Base-by-base conservation (phyloP, 2,329 filamentous ascomycete genomes). In the Sporothrix sp. region DNA sequence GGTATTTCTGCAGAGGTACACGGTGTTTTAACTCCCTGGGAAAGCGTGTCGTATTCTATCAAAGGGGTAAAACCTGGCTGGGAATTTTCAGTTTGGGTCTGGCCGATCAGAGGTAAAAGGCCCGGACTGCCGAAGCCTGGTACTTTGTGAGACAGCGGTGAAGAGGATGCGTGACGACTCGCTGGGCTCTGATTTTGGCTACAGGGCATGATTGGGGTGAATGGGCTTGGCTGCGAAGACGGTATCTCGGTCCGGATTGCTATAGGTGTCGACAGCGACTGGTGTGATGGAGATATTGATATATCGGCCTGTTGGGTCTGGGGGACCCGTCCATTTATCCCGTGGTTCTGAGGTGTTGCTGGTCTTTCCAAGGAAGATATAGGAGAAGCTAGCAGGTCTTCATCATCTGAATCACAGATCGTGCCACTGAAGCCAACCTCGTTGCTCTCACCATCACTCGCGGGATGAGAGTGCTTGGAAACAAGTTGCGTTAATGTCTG, bases 151-250 rank as follows among this genome's bases (percentile, higher is more conserved):
- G 48, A 35, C 6, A 52, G 21, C 3, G 55, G 53, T n/a, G n/a
- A n/a, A 3, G 55, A 55, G 4, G 47, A 39, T 1, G 25, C 46
- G 7, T 36, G 16, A 7, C 20, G 28, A 9, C 28, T 39, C 4
- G 36, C 11, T 2, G 46, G 47, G 35, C 51, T 62, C 32, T 64
- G 68, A 52, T 72, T 71, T 7, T 68, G 60, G 1, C 61, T 63
- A 5, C 72, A 55, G 60, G 69, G 67, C 1, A 72, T 54, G 60
- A 69, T 65, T 0, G 68, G 63, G 2, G 68, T 69, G 16, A 66
- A 65, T 0, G 70, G 69, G 7, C 70, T 70, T 3, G 66, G 65
- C 54, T 68, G 66, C 0, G 73, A 74, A 1, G 71, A 72, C 2
- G 71, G 71, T 7, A 74, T 68, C 54, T 73, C 70, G 32, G 57